Conservation (phyloP, 257 asterid genomes). For the Solanum arcanum region DNA sequence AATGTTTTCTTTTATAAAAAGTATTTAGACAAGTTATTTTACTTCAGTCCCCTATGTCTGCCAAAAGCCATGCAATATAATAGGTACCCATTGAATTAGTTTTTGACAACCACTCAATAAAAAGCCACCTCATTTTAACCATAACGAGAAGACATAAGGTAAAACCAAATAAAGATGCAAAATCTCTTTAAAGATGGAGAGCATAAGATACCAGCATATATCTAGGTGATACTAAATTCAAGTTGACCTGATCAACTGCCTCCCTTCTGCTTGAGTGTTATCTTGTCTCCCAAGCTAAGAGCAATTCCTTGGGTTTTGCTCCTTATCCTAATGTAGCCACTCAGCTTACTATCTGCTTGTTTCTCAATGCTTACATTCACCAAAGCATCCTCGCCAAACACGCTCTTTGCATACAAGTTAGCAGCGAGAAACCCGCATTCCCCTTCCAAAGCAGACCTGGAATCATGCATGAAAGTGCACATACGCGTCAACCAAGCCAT, state of each 20-base stretch:
- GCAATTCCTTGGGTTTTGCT: constrained; percentile 99
- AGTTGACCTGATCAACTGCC: constrained; percentile 47
- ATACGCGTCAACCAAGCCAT: neutral
- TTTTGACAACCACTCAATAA: neutral
- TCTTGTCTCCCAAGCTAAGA: constrained; percentile 98
- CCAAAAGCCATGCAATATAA: neutral
- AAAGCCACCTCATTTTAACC: neutral
- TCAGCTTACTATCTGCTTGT: constrained; percentile 77
- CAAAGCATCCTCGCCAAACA: constrained; percentile 96
- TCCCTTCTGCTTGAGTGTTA: constrained; percentile 97
- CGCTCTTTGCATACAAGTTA: constrained; percentile 94
- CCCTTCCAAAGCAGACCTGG: constrained; percentile 94
- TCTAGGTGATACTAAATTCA: neutral
- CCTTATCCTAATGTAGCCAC: constrained; percentile 93
- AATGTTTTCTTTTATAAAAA: neutral
- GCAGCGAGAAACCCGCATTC: constrained; percentile 98
- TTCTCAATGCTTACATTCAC: constrained; percentile 93
- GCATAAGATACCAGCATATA: neutral
- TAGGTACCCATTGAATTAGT: neutral
- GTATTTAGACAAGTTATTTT: neutral
- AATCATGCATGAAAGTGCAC: constrained; percentile 1
- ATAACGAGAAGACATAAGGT: neutral
- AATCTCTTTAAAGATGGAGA: neutral
- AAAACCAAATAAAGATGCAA: neutral
- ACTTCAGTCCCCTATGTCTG: neutral